phyloP scores from a whole-genome alignment of 352 stramenopile genomes.

The Pythium chondricola region DNA sequence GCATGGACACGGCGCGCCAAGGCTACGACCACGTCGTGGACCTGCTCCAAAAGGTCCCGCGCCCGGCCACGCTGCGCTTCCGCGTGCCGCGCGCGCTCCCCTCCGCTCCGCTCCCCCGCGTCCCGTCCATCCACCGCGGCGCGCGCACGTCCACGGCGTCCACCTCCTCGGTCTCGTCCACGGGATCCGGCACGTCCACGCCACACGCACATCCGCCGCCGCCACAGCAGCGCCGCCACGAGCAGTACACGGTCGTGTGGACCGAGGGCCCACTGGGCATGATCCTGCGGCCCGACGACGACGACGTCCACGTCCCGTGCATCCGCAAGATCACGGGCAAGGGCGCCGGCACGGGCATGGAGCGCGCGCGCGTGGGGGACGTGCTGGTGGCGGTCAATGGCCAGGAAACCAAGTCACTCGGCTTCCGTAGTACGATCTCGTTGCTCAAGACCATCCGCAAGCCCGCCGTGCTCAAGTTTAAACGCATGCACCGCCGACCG shows the following conservation, averaged over 20 bases:
- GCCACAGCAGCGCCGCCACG: constrained; percentile 32
- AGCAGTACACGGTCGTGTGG: constrained; percentile 87
- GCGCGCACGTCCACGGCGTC: constrained; percentile 25
- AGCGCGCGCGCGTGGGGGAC: constrained; percentile 69
- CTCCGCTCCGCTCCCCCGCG: not conserved
- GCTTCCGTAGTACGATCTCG: constrained; percentile 81
- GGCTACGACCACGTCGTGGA: constrained; percentile 81
- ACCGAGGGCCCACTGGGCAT: constrained; percentile 78
- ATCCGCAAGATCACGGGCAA: constrained; percentile 87
- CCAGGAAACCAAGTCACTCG: constrained; percentile 78
- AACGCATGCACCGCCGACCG: constrained; percentile 73
- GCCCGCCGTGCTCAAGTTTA: constrained; percentile 84
- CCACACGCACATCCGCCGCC: no score
- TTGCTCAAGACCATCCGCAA: constrained; percentile 84
- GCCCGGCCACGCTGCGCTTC: constrained; percentile 76
- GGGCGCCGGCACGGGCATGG: constrained; percentile 78
- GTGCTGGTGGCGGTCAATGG: constrained; percentile 81
- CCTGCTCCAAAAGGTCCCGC: constrained; percentile 78
- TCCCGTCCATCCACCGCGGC: not conserved
- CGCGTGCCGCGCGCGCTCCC: constrained; percentile 55
- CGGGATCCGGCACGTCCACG: constrained; percentile 26
- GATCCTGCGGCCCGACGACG: constrained; percentile 81
- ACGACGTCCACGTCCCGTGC: constrained; percentile 83
- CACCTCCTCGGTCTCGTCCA: constrained; percentile 24
- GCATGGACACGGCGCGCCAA: constrained; percentile 78